Evolutionary conservation across 805 yeast species (phyloP).

Genomic region (Torulaspora microellipsoides): DNA sequence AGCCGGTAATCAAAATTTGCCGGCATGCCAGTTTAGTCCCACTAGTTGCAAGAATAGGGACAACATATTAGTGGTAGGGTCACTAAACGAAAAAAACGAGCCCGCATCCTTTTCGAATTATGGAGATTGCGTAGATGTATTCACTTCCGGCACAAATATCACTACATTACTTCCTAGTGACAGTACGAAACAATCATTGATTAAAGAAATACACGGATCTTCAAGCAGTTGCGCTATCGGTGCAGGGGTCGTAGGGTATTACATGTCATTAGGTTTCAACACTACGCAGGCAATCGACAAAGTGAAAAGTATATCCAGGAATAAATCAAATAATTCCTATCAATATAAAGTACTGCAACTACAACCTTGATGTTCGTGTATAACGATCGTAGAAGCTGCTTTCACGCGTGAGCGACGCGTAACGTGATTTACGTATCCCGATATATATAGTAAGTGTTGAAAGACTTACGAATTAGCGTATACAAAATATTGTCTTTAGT

Average conservation of each 20-base stretch:
- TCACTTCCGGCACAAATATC: constrained; percentile 47
- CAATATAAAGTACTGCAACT: constrained; percentile 8
- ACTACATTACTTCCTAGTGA: constrained; percentile 36
- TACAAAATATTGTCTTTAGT: too few species aligned
- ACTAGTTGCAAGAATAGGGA: constrained; percentile 35
- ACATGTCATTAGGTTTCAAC: constrained; percentile 40
- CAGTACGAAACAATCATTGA: constrained; percentile 24
- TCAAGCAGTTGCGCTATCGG: constrained; percentile 46
- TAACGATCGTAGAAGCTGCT: background rate
- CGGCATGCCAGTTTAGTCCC: constrained; percentile 46
- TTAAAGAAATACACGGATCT: constrained; percentile 43
- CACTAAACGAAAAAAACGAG: constrained; percentile 4
- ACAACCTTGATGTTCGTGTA: background rate
- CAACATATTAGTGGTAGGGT: constrained; percentile 11
- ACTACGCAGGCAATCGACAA: constrained; percentile 34
- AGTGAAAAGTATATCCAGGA: constrained; percentile 10
- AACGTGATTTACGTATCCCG: background rate
- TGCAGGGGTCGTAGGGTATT: constrained; percentile 43
- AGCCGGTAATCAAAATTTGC: constrained; percentile 45
- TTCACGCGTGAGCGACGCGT: background rate
- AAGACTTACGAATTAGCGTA: too few species aligned
- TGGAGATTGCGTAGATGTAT: constrained; percentile 51
- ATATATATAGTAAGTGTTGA: too few species aligned
- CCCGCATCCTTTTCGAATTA: constrained; percentile 36
- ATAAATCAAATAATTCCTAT: background rate